These are phyloP conservation scores for Tothia fuscella DNA, from an alignment of 2,329 filamentous ascomycete genomes.

Conservation along the genomic window DNA sequence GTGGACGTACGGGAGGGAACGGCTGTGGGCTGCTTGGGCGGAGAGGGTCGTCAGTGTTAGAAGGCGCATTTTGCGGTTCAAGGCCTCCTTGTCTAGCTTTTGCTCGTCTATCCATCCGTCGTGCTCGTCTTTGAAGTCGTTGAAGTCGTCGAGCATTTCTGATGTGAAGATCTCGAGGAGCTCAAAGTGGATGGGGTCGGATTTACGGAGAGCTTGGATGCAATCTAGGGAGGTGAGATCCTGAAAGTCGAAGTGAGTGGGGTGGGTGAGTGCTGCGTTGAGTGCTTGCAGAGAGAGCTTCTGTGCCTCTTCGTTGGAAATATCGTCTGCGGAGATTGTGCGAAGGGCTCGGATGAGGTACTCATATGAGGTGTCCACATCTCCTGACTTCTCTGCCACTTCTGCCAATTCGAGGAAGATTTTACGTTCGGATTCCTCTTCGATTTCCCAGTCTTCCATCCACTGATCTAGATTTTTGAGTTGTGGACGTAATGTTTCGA, in stretches of 20 bases:
- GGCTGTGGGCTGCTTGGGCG: conserved; percentile 61
- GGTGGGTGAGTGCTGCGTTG: conserved; percentile 53
- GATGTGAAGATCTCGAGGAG: conserved; percentile 91
- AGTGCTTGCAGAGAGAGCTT: conserved; percentile 52
- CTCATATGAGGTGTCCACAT: conserved; percentile 62
- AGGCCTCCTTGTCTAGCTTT: conserved; percentile 55
- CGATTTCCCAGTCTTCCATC: conserved; percentile 72
- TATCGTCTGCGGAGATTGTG: conserved; percentile 53
- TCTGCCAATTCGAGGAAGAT: conserved; percentile 75
- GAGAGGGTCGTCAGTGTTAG: conserved; percentile 86
- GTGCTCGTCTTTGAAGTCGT: conserved; percentile 89
- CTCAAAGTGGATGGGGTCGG: conserved; percentile 75
- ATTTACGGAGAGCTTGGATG: conserved; percentile 76
- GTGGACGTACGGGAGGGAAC: conserved; percentile 76
- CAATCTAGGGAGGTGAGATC: conserved; percentile 59
- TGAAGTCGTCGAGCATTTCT: conserved; percentile 88
- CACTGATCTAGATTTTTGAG: conserved; percentile 72
- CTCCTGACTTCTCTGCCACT: conserved; percentile 63
- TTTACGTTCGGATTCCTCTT: conserved; percentile 71
- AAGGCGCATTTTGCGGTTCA: conserved; percentile 92
- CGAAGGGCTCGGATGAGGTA: conserved; percentile 69
- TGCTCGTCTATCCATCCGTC: conserved; percentile 71
- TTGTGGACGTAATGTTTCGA: conserved; percentile 72
- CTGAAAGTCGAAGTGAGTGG: conserved; percentile 60
- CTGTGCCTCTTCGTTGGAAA: conserved; percentile 41